Evolutionary conservation across 352 stramenopile species (phyloP).

Genomic region (Globisporangium polare): DNA sequence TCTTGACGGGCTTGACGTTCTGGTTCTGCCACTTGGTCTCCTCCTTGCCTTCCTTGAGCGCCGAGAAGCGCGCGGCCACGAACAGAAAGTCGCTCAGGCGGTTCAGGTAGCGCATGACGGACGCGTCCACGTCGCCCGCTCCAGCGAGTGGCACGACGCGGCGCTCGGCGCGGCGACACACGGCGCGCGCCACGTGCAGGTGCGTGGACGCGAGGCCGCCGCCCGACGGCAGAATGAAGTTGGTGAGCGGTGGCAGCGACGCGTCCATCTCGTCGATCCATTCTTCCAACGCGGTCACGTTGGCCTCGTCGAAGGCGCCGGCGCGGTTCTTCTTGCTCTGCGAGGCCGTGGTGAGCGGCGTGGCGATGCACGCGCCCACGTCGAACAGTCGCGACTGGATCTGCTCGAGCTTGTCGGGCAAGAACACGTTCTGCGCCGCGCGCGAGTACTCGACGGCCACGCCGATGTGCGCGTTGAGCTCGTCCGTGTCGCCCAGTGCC

Average conservation of each 20-base stretch:
- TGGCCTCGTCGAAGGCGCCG: slow-evolving; percentile 54
- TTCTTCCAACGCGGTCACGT: slow-evolving; percentile 61
- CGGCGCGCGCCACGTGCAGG: slow-evolving; percentile 79
- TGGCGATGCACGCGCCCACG: slow-evolving; percentile 86
- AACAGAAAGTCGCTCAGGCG: slow-evolving; percentile 87
- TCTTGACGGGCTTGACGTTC: slow-evolving; percentile 47
- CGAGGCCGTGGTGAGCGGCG: slow-evolving; percentile 60
- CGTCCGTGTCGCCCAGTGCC: slow-evolving; percentile 88
- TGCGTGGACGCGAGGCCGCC: slow-evolving; percentile 77
- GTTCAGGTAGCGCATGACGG: slow-evolving; percentile 84
- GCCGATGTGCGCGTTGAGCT: slow-evolving; percentile 84
- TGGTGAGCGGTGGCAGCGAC: slow-evolving; percentile 74
- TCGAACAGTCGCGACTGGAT: slow-evolving; percentile 91
- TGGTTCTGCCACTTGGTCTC: slow-evolving; percentile 81
- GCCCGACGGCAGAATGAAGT: slow-evolving; percentile 83
- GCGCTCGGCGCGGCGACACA: slow-evolving; percentile 86
- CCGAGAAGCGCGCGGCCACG: slow-evolving; percentile 66
- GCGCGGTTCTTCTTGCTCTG: slow-evolving; percentile 63
- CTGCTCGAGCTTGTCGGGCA: slow-evolving; percentile 67
- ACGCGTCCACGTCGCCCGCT: slow-evolving; percentile 63
- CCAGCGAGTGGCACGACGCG: slow-evolving; percentile 75
- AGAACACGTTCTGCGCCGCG: slow-evolving; percentile 28
- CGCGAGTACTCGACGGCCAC: slow-evolving; percentile 56
- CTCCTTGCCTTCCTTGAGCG: slow-evolving; percentile 57
- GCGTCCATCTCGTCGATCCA: slow-evolving; percentile 91